A percentile compares a stretch with the other conserved stretches of the same genome.
phyloP scores from a whole-genome alignment of 352 stramenopile species.

The Globisporangium lucens region DNA sequence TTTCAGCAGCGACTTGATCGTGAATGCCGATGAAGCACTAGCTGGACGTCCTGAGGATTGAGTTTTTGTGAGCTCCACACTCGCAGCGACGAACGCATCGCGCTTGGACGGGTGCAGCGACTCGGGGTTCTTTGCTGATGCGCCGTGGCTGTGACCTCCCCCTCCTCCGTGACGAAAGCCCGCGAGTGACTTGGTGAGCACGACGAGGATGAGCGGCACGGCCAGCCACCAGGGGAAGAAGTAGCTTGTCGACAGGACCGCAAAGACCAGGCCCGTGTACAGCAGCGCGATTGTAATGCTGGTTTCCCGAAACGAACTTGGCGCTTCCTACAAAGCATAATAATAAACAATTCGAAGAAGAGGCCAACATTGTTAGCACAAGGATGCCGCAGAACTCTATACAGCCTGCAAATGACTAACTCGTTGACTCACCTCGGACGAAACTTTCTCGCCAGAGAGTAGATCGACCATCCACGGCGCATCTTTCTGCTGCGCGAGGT shows the following conservation, averaged over 20 bases:
- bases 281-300: constrained; percentile 46
- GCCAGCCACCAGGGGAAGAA: constrained; percentile 70
- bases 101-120: constrained; percentile 47
- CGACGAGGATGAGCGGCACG: constrained; percentile 51
- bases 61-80: constrained; percentile 28
- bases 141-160: constrained; percentile 39
- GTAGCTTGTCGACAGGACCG: constrained; percentile 57
- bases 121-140: constrained; percentile 24
- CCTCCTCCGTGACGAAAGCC: constrained; percentile 38
- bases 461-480: constrained; percentile 50
- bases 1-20: constrained; percentile 25
- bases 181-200: constrained; percentile 47
- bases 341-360: not conserved
- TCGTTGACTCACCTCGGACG: constrained; percentile 19
- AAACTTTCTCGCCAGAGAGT: constrained; percentile 33
- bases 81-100: constrained; percentile 28
- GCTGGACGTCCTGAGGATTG: constrained; percentile 18
- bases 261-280: constrained; percentile 45
- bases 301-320: constrained; percentile 51
- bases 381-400: not conserved
- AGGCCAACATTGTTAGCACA: not conserved
- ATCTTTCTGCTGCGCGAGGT: constrained; percentile 32
- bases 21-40: constrained; percentile 6
- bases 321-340: constrained; percentile 20
- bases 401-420: not conserved